Evolutionary conservation across 257 asterid species (phyloP).

Genomic region (Orobanche coerulescens): DNA sequence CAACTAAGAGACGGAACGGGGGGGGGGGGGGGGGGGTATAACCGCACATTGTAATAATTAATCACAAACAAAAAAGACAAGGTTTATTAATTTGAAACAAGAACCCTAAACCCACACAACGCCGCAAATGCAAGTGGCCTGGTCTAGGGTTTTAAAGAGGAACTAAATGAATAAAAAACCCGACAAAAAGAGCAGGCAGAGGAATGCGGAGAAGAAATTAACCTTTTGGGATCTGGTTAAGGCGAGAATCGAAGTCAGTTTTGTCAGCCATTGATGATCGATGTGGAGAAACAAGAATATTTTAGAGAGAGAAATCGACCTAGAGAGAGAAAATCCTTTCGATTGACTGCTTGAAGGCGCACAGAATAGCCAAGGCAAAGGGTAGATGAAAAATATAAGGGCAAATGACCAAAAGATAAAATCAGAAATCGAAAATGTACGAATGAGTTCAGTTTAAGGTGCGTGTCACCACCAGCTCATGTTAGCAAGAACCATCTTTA

Average conservation of each 20-base stretch:
- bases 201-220: neutral
- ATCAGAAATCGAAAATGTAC: neutral
- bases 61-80: neutral
- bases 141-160: constrained; percentile 30
- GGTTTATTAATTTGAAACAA: neutral
- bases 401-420: constrained; percentile 33
- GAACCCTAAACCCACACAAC: constrained; percentile 46
- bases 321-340: constrained; percentile 28
- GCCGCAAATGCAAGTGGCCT: constrained; percentile 11
- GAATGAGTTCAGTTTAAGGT: constrained; percentile 12
- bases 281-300: neutral
- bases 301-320: constrained; percentile 18
- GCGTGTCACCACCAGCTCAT: constrained; percentile 22
- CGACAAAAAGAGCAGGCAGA: neutral
- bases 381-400: constrained; percentile 37
- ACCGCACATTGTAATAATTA: constrained; percentile 8
- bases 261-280: constrained; percentile 61
- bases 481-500: constrained; percentile 13
- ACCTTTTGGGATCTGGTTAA: constrained; percentile 52
- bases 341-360: constrained; percentile 39
- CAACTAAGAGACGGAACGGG: neutral
- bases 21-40: neutral
- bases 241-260: constrained; percentile 41
- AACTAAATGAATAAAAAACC: neutral
- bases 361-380: constrained; percentile 8